Evolutionary conservation across 2,329 filamentous ascomycete species (phyloP).

Genomic region (Ilyonectria robusta): DNA sequence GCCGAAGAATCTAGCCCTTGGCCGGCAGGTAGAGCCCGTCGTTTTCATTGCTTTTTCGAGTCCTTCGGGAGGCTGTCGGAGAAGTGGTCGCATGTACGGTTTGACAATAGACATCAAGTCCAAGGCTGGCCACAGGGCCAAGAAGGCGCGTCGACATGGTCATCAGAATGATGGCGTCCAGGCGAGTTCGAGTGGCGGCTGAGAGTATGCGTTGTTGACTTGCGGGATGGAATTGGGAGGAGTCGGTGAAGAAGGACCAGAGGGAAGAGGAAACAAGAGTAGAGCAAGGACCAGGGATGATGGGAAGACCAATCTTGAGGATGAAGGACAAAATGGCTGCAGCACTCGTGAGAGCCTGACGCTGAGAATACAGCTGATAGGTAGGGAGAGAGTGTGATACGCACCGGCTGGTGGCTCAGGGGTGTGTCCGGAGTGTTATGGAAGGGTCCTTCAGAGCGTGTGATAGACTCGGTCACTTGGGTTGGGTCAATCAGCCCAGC

Average conservation of each 20-base stretch:
- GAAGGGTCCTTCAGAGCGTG: too few species aligned
- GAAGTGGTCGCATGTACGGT: background rate
- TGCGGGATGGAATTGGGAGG: background rate
- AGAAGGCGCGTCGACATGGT: background rate
- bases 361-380: background rate
- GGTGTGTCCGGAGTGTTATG: too few species aligned
- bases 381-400: too few species aligned
- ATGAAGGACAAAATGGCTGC: background rate
- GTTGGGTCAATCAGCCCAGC: too few species aligned
- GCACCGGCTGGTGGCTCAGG: too few species aligned
- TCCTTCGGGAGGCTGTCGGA: background rate
- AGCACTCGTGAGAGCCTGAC: background rate
- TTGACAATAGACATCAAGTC: background rate
- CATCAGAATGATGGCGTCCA: background rate
- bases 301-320: background rate
- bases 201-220: background rate
- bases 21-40: background rate
- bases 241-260: constrained; percentile 4
- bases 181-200: background rate
- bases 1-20: background rate
- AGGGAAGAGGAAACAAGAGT: constrained; percentile 14
- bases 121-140: background rate
- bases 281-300: background rate
- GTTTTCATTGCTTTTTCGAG: background rate
- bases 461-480: too few species aligned